Evolutionary conservation across 495 filamentous ascomycete species (phyloP), one percentile per base, ranked within the genome.

Genomic region (Aspergillus nanangensis): DNA sequence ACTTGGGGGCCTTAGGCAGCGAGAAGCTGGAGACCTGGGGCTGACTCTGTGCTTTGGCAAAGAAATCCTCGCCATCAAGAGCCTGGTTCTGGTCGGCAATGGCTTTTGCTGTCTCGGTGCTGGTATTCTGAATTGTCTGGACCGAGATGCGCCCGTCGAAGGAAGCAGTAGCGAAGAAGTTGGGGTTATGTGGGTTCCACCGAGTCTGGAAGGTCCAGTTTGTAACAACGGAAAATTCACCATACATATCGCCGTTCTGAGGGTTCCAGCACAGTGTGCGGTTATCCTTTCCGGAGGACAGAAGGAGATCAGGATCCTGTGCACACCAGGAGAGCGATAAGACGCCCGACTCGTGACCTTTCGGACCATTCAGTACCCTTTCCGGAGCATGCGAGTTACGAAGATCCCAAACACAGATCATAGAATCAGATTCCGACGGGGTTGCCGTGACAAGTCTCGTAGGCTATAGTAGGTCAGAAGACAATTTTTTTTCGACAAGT

Each of bases 201-300:
- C 83, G 80, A 5, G 93, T 96, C 63, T 90, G 82, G 74, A 97
- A 99, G 2, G 90, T 95, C 93, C 94, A 97, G 64, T 97, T 97
- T 29, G 92, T 95, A 44, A 95, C 94, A 52, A 96, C 87, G 10
- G 92, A 89, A 65, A 96, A 95, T 67, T 97, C 91, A 46, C 94
- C 93, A 37, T 88, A 87, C 4, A 76, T 70, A 57, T 88, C 80
- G 36, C 91, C 91, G 4, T 83, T 94, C 54, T 93, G 88, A 1
- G 94, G 87, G 65, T 96, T 96, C 93, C 94, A 99, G 48, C 91
- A 86, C 43, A 97, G 78, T 1, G 90, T 96, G 52, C 88, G 81
- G 53, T 97, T 97, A 67, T 99, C 93, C 69, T 96, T 97, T 39
- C 94, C 94, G 50, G 84, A 95, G 10, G 94, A 97, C 27, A 99